Evolutionary conservation across 345 rosid species (phyloP).

Genomic region (Eucalyptus virginea): DNA sequence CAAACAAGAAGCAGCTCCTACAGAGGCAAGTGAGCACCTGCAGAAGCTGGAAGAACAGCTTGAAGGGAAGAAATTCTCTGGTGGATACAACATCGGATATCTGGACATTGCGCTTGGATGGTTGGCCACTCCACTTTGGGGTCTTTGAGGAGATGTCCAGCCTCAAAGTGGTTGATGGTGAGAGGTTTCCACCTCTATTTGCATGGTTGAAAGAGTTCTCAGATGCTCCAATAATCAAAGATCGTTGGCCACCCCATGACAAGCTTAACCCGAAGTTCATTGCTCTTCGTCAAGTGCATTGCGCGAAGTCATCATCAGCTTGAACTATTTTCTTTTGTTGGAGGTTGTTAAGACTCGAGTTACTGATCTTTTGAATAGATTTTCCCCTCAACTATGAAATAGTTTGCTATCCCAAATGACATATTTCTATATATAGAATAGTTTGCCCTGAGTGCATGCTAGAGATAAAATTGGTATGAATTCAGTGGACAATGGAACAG

Average conservation of each 20-base stretch:
- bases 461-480: not conserved
- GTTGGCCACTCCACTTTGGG: not conserved
- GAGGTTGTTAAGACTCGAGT: not conserved
- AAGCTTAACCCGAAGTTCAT: not conserved
- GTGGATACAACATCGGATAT: not conserved
- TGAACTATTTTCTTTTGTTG: not conserved
- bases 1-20: not conserved
- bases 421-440: not conserved
- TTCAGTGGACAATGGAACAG: not conserved
- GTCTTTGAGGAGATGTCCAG: not conserved
- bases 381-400: not conserved
- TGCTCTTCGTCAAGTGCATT: not conserved
- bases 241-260: not conserved
- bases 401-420: not conserved
- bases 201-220: not conserved
- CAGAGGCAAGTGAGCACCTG: not conserved
- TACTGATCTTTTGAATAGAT: not conserved
- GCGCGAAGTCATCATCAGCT: not conserved
- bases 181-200: not conserved
- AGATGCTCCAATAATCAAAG: not conserved
- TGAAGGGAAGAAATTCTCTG: constrained; percentile 1
- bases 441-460: not conserved
- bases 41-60: not conserved
- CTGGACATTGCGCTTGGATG: not conserved
- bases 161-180: not conserved